phyloP scores from a whole-genome alignment of 495 filamentous ascomycete genomes.

The Astrothelium macrocarpum region DNA sequence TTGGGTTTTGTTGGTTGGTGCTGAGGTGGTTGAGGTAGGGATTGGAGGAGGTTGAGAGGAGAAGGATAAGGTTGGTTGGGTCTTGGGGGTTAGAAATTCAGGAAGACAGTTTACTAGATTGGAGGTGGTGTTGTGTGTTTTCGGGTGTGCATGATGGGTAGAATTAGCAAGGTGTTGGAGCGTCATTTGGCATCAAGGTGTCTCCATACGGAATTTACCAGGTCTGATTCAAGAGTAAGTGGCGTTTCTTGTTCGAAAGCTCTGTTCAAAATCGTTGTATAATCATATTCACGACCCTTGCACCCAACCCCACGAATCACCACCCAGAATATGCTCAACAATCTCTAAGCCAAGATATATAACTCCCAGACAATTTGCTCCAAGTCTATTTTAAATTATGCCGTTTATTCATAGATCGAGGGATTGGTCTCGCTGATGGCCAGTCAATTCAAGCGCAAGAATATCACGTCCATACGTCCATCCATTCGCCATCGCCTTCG shows the following conservation, averaged over 20 bases:
- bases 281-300: no score
- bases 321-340: no score
- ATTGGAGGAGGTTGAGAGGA: not conserved
- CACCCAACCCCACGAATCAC: no score
- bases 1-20: conserved; percentile 83
- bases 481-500: not conserved
- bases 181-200: not conserved
- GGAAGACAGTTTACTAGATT: no score
- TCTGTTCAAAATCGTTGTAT: not conserved
- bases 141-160: not conserved
- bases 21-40: conserved; percentile 70
- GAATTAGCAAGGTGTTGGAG: not conserved
- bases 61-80: not conserved
- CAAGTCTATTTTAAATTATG: not conserved
- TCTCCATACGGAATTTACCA: not conserved
- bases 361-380: not conserved
- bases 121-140: not conserved
- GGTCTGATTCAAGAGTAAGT: not conserved
- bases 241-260: not conserved
- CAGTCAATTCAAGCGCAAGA: no score
- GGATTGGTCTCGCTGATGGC: no score
- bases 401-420: no score
- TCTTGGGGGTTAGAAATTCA: not conserved
- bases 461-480: not conserved
- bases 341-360: not conserved